Conservation (phyloP, 2,329 filamentous ascomycete genomes). For the Alternaria viburni region DNA sequence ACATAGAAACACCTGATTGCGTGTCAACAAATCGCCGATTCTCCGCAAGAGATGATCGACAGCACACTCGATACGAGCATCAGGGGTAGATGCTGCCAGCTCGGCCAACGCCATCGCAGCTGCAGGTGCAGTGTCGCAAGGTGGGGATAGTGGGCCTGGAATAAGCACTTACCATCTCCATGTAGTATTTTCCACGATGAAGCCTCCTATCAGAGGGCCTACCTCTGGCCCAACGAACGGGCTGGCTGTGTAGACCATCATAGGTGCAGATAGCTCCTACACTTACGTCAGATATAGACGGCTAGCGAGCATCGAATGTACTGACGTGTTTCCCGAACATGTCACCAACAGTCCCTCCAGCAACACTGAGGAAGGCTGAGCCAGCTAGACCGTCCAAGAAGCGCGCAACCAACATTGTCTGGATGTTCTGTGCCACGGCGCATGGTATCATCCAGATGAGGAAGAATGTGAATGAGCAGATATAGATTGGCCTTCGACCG, state of each 20-base stretch:
- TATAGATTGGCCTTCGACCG: slow-evolving; percentile 80
- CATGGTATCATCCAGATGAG: slow-evolving; percentile 81
- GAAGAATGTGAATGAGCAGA: slow-evolving; percentile 75
- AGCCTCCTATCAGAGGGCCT: slow-evolving; percentile 71
- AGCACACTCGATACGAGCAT: slow-evolving; percentile 1
- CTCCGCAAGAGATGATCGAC: background rate
- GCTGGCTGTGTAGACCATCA: slow-evolving; percentile 72
- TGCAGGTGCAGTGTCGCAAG: slow-evolving; percentile 10
- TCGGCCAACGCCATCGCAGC: slow-evolving; percentile 1
- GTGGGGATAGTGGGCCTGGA: slow-evolving; percentile 8
- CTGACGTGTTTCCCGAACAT: slow-evolving; percentile 46
- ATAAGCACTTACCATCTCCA: slow-evolving; percentile 60
- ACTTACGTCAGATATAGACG: slow-evolving; percentile 11
- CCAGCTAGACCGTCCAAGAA: slow-evolving; percentile 80
- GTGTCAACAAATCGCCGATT: slow-evolving; percentile 33
- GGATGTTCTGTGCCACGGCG: slow-evolving; percentile 80
- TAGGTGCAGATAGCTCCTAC: slow-evolving; percentile 73
- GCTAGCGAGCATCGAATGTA: slow-evolving; percentile 3
- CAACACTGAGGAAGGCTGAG: slow-evolving; percentile 68
- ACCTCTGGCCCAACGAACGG: slow-evolving; percentile 63
- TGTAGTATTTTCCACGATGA: slow-evolving; percentile 76
- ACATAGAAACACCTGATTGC: slow-evolving; percentile 66
- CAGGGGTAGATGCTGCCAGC: slow-evolving; percentile 2
- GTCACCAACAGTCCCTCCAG: slow-evolving; percentile 85
- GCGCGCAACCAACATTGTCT: slow-evolving; percentile 76